Evolutionary conservation across 169 alveolate species (phyloP).

Genomic region (Toxoplasma gondii): DNA sequence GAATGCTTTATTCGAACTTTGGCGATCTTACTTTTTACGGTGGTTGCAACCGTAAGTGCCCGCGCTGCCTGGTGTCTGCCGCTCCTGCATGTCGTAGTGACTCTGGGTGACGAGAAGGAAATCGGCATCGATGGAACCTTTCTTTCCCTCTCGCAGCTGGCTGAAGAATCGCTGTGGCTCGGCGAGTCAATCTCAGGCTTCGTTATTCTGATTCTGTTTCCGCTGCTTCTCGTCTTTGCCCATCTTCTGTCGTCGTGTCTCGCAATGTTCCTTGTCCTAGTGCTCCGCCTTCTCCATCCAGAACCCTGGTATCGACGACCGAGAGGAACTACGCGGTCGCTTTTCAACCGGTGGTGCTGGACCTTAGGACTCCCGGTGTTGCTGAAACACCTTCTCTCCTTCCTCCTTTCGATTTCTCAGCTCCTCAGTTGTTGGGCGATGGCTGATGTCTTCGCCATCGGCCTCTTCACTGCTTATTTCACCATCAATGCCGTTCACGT

Average conservation of each 20-base stretch:
- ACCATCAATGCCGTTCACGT: constrained; percentile 44
- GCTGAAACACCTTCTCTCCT: not conserved
- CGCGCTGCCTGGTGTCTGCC: constrained; percentile 26
- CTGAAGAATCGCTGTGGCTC: constrained; percentile 30
- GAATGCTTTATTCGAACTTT: not conserved
- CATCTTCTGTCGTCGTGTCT: not conserved
- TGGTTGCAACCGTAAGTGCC: not conserved
- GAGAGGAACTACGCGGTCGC: not conserved
- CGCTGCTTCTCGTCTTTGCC: constrained; percentile 11
- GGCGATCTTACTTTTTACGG: not conserved
- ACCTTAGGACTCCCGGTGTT: not conserved
- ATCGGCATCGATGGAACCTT: constrained; percentile 36
- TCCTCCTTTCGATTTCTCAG: not conserved
- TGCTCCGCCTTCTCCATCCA: not conserved
- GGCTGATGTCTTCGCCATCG: constrained; percentile 58
- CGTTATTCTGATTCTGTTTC: constrained; percentile 32
- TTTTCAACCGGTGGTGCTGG: not conserved
- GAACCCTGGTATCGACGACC: not conserved
- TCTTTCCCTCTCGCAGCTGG: constrained; percentile 37
- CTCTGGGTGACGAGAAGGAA: constrained; percentile 47
- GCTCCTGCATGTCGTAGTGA: constrained; percentile 28
- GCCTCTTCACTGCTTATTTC: constrained; percentile 44
- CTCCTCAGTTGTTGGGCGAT: constrained; percentile 48
- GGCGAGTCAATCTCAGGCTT: constrained; percentile 29
- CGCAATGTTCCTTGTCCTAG: not conserved